Conservation (phyloP, 257 asterid genomes). For the Nicotiana benthamiana region DNA sequence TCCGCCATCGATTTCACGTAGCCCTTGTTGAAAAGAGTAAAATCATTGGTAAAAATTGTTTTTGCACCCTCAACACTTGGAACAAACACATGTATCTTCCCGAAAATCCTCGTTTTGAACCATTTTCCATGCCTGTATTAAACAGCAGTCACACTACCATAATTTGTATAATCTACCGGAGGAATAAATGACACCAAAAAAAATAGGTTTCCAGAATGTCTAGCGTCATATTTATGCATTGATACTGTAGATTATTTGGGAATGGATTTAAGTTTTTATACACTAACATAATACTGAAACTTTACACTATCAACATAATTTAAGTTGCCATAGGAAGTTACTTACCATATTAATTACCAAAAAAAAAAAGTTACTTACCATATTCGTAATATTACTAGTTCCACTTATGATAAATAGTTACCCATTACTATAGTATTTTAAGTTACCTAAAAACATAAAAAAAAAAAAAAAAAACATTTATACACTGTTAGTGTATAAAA, state of each 20-base stretch:
- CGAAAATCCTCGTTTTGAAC: slow-evolving; percentile 55
- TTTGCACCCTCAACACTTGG: slow-evolving; percentile 53
- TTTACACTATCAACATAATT: too few species aligned
- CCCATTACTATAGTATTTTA: too few species aligned
- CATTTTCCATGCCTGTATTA: slow-evolving; percentile 43
- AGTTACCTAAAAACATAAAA: too few species aligned
- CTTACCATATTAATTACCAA: too few species aligned
- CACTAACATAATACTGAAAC: neutral
- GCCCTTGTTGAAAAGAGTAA: slow-evolving; percentile 43
- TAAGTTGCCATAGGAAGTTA: too few species aligned
- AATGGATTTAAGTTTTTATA: neutral
- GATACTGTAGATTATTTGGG: neutral
- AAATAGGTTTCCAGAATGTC: neutral
- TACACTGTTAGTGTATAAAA: too few species aligned
- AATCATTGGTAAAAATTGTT: slow-evolving; percentile 36
- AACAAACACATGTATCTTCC: slow-evolving; percentile 39
- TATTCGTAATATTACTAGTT: too few species aligned
- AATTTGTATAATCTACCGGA: neutral
- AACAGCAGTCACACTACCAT: neutral
- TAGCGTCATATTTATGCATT: neutral
- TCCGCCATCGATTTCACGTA: slow-evolving; percentile 51
- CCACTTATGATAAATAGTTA: too few species aligned
- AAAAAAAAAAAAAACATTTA: too few species aligned
- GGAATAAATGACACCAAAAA: neutral
- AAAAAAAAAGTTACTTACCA: too few species aligned